phyloP scores from a whole-genome alignment of 352 stramenopile species.

The Phytophthora sansomeana region DNA sequence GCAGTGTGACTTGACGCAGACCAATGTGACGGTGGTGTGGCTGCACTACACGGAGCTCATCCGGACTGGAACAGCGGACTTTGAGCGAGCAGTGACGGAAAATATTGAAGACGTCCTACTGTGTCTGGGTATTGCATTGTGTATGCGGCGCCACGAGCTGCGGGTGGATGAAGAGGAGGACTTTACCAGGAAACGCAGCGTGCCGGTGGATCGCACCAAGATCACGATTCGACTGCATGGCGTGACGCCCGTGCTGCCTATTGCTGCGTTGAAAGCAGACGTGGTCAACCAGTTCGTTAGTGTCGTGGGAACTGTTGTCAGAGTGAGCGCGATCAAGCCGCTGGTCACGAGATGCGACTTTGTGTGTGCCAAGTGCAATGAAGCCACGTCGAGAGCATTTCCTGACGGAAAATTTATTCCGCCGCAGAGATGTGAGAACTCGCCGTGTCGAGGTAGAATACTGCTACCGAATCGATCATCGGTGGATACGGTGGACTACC shows the following conservation, averaged over 20 bases:
- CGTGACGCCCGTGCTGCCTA: slow-evolving; percentile 69
- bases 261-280: slow-evolving; percentile 79
- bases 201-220: slow-evolving; percentile 62
- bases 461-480: slow-evolving; percentile 86
- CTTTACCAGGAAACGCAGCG: slow-evolving; percentile 39
- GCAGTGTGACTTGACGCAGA: slow-evolving; percentile 63
- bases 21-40: slow-evolving; percentile 58
- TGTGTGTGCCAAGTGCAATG: slow-evolving; percentile 83
- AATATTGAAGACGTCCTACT: slow-evolving; percentile 67
- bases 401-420: slow-evolving; percentile 85
- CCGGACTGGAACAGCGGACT: slow-evolving; percentile 53
- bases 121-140: slow-evolving; percentile 73
- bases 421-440: slow-evolving; percentile 68
- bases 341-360: slow-evolving; percentile 90
- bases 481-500: slow-evolving; percentile 91
- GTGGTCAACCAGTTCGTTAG: slow-evolving; percentile 85
- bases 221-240: slow-evolving; percentile 68
- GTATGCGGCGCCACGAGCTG: slow-evolving; percentile 68
- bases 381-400: slow-evolving; percentile 74
- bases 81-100: slow-evolving; percentile 61
- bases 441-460: slow-evolving; percentile 61
- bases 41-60: slow-evolving; percentile 64
- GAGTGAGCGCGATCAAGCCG: slow-evolving; percentile 87
- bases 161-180: slow-evolving; percentile 62
- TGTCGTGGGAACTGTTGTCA: slow-evolving; percentile 75